A percentile compares a stretch with the other conserved stretches of the same genome.
Conservation (phyloP, 345 rosid species). For the Moricandia arvensis region DNA sequence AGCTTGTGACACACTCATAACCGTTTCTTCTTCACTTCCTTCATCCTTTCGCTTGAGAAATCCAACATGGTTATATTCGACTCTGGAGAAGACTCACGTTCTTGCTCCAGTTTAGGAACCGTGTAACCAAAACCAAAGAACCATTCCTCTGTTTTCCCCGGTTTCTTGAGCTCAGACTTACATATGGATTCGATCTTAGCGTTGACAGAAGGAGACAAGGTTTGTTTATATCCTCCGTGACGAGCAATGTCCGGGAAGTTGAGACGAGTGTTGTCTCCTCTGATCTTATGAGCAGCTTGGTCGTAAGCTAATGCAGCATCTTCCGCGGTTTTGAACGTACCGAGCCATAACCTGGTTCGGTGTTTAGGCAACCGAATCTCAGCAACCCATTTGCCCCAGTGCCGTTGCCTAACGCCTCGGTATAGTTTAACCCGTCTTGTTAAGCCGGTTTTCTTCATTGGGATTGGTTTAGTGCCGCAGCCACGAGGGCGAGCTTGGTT, state of each 20-base stretch:
- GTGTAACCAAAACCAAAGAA: constrained; percentile 23
- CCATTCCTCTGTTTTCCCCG: constrained; percentile 23
- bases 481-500: constrained; percentile 28
- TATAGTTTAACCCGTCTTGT: constrained; percentile 63
- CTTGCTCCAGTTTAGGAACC: constrained; percentile 32
- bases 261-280: constrained; percentile 85
- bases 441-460: constrained; percentile 49
- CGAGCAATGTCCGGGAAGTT: constrained; percentile 64
- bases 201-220: constrained; percentile 71
- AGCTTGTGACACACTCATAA: too few species aligned
- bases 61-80: too few species aligned
- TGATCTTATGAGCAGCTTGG: constrained; percentile 73
- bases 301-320: constrained; percentile 92
- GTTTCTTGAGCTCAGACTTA: constrained; percentile 48
- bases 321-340: constrained; percentile 86
- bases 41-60: too few species aligned
- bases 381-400: constrained; percentile 97
- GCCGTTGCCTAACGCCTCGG: constrained; percentile 91
- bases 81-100: not conserved
- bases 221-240: constrained; percentile 46
- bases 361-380: constrained; percentile 88
- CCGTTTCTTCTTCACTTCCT: too few species aligned
- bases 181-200: constrained; percentile 81
- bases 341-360: constrained; percentile 97
- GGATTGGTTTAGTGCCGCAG: constrained; percentile 42